Base-by-base conservation (phyloP, 2,329 filamentous ascomycete species). In the Botrytis medusae region DNA sequence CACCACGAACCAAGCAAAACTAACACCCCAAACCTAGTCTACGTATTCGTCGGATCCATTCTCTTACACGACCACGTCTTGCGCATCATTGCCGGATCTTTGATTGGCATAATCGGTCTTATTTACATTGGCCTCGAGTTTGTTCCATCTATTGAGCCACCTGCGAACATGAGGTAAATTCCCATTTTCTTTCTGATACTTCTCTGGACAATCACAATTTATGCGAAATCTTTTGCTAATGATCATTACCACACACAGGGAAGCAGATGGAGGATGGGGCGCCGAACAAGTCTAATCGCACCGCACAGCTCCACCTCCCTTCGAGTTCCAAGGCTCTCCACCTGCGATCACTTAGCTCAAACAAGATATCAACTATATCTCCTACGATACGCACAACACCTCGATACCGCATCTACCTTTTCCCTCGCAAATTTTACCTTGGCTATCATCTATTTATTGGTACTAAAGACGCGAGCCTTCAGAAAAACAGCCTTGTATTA, bases 1-100 rank as follows among this genome's bases (percentile, higher is more conserved):
- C 34, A 42, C 63, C 69, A 59, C 61, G 48, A 22, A 73, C 65
- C 60, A 48, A 25, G 29, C 51, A 40, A 34, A 44, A 42, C 76
- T 82, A 70, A 80, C 67, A 75, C 48, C 25, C 25, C 29, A 40
- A 57, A 16, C 37, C 40, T 74, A 97, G 95, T 99, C 87, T 99
- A 99, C 88, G 89, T 98, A 84, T 98, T 99, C 84, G 87, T 97
- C 80, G 96, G 95, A 77, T 92, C 90, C 78, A 92, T 98, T 79
- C 88, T 97, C 73, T 88, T 98, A 73, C 90, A 93, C 78, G 83
- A 87, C 76, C 81, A 86, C 76, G 85, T 89, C 80, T 86, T 92
- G 79, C 91, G 90, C 81, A 90, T 91, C 81, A 89, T 97, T 73
- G 90, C 93, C 37, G 96, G 94, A 77, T 88, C 89, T 69, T 86